Percentiles rank a stretch among this genome's conserved stretches.
These are phyloP conservation scores for Penicillium sp. DNA, from an alignment of 2,329 filamentous ascomycete species.

Conservation along the genomic window DNA sequence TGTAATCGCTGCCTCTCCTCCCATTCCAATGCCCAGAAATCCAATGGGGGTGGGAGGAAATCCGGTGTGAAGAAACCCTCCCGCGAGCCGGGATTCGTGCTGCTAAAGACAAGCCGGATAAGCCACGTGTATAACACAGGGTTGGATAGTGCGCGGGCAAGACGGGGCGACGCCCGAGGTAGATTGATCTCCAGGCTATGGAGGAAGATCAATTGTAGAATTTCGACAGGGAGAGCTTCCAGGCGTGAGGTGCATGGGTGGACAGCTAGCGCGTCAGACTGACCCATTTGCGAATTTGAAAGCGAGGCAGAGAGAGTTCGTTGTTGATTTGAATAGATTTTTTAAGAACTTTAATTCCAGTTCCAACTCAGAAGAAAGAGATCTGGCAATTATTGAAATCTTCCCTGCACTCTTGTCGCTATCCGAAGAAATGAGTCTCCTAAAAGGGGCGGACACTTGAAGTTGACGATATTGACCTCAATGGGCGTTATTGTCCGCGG, in stretches of 20 bases:
- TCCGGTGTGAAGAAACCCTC: conserved; percentile 42
- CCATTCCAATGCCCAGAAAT: conserved; percentile 37
- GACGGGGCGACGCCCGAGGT: conserved; percentile 47
- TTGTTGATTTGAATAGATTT: neutral
- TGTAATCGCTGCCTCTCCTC: conserved; percentile 41
- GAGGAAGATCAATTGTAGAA: conserved; percentile 58
- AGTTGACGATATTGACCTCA: conserved; percentile 12
- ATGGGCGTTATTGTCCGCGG: conserved; percentile 9
- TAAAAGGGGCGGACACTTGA: neutral
- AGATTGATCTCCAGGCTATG: conserved; percentile 53
- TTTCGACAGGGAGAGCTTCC: conserved; percentile 53
- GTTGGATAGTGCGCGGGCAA: conserved; percentile 47
- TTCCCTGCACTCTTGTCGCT: neutral
- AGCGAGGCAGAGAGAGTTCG: neutral
- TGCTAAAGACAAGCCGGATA: conserved; percentile 49
- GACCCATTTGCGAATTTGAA: conserved; percentile 22
- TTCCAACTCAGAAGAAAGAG: neutral
- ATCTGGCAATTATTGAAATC: neutral
- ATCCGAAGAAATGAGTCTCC: neutral
- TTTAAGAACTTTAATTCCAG: neutral
- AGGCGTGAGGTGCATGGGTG: conserved; percentile 38
- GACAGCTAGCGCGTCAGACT: conserved; percentile 10
- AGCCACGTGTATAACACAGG: conserved; percentile 49
- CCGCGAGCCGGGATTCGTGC: conserved; percentile 37
- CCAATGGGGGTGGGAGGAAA: conserved; percentile 44